These are phyloP conservation scores for Pseudocercospora fijiensis DNA, from an alignment of 2,329 filamentous ascomycete genomes.

Conservation along the genomic window DNA sequence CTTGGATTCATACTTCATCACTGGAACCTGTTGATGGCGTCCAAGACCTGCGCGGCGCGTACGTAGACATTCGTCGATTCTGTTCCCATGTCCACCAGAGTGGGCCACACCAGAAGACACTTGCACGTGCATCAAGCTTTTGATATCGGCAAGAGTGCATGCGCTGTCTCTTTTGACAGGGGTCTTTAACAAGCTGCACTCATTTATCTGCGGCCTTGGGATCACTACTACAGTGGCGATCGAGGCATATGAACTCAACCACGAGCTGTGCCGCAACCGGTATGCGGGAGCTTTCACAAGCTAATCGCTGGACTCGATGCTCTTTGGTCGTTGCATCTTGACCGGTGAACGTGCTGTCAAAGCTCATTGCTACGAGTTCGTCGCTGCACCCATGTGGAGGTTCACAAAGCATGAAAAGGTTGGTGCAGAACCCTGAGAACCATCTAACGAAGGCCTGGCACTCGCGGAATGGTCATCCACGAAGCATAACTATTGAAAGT, in stretches of 20 bases:
- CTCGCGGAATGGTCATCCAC: no score
- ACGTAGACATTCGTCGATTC: background rate
- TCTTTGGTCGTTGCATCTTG: background rate
- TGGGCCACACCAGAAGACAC: background rate
- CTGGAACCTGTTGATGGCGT: background rate
- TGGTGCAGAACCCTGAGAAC: no score
- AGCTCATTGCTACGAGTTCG: background rate
- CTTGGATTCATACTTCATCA: background rate
- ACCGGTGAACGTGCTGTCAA: background rate
- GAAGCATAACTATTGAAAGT: no score
- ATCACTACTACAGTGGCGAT: background rate
- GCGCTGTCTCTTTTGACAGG: background rate
- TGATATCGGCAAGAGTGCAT: background rate
- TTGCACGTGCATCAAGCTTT: background rate
- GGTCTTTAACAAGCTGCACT: background rate
- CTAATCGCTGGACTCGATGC: background rate
- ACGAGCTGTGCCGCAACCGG: background rate
- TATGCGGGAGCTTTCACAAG: background rate
- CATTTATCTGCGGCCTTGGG: background rate
- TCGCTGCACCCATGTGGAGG: background rate
- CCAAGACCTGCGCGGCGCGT: background rate
- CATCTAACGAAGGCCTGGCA: no score
- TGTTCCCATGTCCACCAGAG: background rate
- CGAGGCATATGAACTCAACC: background rate
- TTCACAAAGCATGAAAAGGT: background rate